A percentile compares a stretch with the other conserved stretches of the same genome.
Conservation (phyloP, 208 protist species). For the Acanthamoeba divionensis region DNA sequence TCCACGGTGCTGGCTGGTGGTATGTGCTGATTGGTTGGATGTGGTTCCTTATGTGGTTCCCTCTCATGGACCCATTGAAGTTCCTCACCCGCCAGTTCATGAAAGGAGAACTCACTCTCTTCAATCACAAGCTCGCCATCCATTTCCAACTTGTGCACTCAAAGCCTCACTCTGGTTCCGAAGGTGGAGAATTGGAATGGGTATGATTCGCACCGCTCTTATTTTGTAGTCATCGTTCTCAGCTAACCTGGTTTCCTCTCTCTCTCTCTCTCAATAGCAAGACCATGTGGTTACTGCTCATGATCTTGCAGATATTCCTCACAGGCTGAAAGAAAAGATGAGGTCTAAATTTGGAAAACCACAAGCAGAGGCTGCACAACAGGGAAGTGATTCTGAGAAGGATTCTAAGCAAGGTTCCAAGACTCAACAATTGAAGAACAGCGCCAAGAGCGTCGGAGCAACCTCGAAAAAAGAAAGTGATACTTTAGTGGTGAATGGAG, state of each 20-base stretch:
- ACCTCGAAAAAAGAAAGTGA: too few species aligned
- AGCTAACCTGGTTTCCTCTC: neutral
- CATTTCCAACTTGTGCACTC: neutral
- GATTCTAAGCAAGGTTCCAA: too few species aligned
- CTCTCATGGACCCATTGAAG: conserved; percentile 17
- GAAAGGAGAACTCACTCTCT: neutral
- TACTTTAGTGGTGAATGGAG: too few species aligned
- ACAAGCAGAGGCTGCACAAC: neutral
- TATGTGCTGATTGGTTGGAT: conserved; percentile 72
- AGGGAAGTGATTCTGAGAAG: too few species aligned
- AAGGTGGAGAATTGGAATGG: neutral
- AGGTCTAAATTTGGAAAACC: neutral
- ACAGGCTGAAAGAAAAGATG: neutral
- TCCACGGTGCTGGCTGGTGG: conserved; percentile 68
- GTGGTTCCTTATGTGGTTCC: conserved; percentile 71
- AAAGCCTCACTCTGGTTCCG: neutral
- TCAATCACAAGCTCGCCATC: neutral
- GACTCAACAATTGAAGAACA: too few species aligned
- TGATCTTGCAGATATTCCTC: conserved; percentile 2
- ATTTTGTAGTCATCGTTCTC: neutral
- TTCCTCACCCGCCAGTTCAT: neutral
- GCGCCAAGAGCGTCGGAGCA: too few species aligned
- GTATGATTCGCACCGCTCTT: neutral
- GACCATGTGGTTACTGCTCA: neutral
- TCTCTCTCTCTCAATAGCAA: neutral